Evolutionary conservation across 192 early-diverging fungal species (phyloP).

Genomic region (Umbelopsis vinacea): DNA sequence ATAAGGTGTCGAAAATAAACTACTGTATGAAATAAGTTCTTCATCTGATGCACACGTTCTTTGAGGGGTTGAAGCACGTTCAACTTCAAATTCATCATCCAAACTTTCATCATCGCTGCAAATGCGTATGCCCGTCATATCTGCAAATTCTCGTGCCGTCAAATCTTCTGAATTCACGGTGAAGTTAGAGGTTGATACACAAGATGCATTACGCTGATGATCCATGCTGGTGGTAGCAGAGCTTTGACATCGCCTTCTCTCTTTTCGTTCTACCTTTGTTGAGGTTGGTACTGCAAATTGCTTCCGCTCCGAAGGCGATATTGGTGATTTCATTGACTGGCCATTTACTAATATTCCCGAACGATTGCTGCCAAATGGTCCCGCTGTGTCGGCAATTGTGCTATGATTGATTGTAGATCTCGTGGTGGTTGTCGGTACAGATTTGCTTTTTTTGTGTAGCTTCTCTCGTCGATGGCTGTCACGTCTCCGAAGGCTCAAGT

Average conservation of each 20-base stretch:
- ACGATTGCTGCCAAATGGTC: no score
- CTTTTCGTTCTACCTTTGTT: background rate
- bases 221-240: background rate
- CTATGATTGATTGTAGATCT: background rate
- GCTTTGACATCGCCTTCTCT: background rate
- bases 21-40: background rate
- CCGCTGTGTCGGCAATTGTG: background rate
- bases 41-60: background rate
- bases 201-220: conserved; percentile 27
- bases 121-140: conserved; percentile 37
- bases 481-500: background rate
- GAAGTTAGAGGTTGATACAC: conserved; percentile 34
- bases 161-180: conserved; percentile 43
- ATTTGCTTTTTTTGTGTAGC: conserved; percentile 9
- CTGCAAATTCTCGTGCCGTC: conserved; percentile 44
- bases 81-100: background rate
- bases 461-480: background rate
- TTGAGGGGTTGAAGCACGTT: background rate
- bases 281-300: background rate
- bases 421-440: background rate
- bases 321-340: background rate
- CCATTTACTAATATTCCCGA: background rate
- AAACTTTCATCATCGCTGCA: conserved; percentile 3
- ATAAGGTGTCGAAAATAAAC: background rate
- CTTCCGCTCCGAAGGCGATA: background rate